phyloP scores from a whole-genome alignment of 176 grass and related monocot genomes.

The Saccharum officinarum region DNA sequence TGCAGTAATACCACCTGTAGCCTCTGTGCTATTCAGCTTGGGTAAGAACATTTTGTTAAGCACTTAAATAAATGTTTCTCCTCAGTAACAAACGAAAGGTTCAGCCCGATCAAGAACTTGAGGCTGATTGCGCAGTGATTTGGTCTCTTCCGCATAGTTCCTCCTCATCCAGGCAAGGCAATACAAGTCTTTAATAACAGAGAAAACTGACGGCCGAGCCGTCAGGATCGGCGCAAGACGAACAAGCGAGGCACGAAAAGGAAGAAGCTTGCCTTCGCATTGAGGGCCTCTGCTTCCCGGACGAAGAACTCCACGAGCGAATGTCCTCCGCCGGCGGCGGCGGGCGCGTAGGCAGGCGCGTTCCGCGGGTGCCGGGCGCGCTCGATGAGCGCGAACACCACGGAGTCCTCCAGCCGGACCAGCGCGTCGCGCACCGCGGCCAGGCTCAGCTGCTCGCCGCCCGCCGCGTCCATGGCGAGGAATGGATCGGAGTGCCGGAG shows the following conservation, averaged over 20 bases:
- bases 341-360: constrained; percentile 51
- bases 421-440: constrained; percentile 70
- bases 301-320: constrained; percentile 71
- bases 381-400: constrained; percentile 89
- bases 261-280: constrained; percentile 57
- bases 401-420: constrained; percentile 83
- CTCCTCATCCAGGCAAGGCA: background rate
- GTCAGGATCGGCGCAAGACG: background rate
- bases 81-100: background rate
- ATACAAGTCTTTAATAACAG: background rate
- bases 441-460: constrained; percentile 54
- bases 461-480: constrained; percentile 26
- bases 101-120: background rate
- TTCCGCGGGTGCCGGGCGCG: constrained; percentile 72
- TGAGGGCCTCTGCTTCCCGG: constrained; percentile 58
- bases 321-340: constrained; percentile 23
- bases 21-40: background rate
- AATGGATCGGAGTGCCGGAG: background rate
- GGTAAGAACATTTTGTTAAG: background rate
- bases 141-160: no score
- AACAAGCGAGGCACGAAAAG: background rate
- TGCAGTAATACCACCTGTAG: background rate
- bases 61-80: background rate
- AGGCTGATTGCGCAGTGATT: background rate
- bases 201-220: background rate